Conservation (phyloP, 2,329 filamentous ascomycete genomes). For the Falciphora oryzae region DNA sequence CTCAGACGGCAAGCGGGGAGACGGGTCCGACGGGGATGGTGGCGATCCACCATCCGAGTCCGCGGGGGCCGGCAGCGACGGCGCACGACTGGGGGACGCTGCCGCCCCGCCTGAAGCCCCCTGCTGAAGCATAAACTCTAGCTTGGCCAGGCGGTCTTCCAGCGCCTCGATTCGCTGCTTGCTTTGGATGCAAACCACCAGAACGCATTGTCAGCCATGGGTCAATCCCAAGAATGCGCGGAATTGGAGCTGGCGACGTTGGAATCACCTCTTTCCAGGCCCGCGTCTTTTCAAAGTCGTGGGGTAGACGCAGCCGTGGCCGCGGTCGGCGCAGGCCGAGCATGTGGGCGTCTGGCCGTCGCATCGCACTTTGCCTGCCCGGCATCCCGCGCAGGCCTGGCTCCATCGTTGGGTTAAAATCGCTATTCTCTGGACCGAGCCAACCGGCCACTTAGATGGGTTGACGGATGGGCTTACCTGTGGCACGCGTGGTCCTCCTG, state of each 20-base stretch:
- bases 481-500: neutral
- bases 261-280: conserved; percentile 10
- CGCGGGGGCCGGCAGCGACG: no score
- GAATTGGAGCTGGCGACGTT: neutral
- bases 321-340: conserved; percentile 9
- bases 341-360: conserved; percentile 12
- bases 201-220: neutral
- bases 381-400: conserved; percentile 14
- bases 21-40: neutral
- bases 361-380: conserved; percentile 11
- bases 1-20: no score
- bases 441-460: no score
- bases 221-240: neutral
- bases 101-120: neutral
- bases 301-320: conserved; percentile 10
- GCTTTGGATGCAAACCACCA: conserved; percentile 3
- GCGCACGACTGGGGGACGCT: neutral
- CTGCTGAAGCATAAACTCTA: conserved; percentile 10
- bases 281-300: conserved; percentile 10
- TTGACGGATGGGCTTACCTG: neutral
- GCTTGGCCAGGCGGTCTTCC: conserved; percentile 11
- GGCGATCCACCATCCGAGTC: neutral
- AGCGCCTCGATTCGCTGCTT: conserved; percentile 12
- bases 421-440: no score
- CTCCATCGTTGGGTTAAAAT: neutral